A percentile compares a stretch with the other conserved stretches of the same genome.
phyloP scores from a whole-genome alignment of 768 basidiomycete species.

The Mycena epipterygia region DNA sequence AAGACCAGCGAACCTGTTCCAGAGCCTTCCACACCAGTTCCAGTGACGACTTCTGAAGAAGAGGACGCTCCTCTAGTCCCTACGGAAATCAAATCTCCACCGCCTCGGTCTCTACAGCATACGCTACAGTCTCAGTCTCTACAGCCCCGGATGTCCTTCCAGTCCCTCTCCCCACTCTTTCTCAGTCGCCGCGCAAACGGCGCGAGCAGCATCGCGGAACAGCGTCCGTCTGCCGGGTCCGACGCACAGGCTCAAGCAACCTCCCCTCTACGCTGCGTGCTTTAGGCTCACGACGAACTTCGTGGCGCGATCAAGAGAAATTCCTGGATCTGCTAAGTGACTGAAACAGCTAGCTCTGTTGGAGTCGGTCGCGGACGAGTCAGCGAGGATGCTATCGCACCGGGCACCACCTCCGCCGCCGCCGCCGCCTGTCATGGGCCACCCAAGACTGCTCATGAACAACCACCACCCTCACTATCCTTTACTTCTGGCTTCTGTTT shows the following conservation, averaged over 20 bases:
- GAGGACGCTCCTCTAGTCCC: constrained; percentile 22
- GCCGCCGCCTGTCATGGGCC: constrained; percentile 24
- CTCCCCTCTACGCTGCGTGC: constrained; percentile 40
- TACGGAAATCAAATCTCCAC: constrained; percentile 8
- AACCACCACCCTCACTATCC: constrained; percentile 26
- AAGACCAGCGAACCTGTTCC: constrained; percentile 23
- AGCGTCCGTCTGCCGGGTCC: constrained; percentile 26
- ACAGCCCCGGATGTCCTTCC: constrained; percentile 26
- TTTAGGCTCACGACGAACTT: constrained; percentile 52
- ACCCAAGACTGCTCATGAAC: constrained; percentile 7
- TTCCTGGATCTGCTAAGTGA: constrained; percentile 71
- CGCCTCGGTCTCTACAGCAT: too few relatives aligned
- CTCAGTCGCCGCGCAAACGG: constrained; percentile 28
- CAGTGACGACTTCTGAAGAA: constrained; percentile 34
- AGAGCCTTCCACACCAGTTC: constrained; percentile 41
- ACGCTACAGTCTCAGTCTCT: constrained; percentile 24
- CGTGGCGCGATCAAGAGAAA: constrained; percentile 66
- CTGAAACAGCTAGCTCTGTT: constrained; percentile 79
- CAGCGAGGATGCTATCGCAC: constrained; percentile 63
- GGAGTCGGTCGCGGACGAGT: constrained; percentile 81
- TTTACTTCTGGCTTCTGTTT: constrained; percentile 36
- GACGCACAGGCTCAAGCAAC: constrained; percentile 25
- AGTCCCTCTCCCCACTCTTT: constrained; percentile 36
- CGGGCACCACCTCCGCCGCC: too few relatives aligned
- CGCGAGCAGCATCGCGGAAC: constrained; percentile 16